These are phyloP conservation scores for Phylloporus arenicola DNA, from an alignment of 768 basidiomycete species.

Conservation along the genomic window DNA sequence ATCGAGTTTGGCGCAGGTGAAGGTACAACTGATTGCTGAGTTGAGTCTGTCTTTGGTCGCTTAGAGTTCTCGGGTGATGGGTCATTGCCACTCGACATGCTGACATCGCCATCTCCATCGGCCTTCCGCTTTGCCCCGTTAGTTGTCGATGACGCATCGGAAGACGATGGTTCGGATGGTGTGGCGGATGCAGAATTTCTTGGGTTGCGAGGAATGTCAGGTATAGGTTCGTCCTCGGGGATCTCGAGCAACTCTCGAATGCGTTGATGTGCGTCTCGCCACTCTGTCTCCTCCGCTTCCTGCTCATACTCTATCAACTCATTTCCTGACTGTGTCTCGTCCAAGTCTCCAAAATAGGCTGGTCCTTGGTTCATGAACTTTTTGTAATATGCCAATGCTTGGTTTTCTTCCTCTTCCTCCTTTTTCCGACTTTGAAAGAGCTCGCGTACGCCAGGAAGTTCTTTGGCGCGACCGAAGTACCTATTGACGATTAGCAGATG, in stretches of 20 bases:
- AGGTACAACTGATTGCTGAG: slow-evolving; percentile 2
- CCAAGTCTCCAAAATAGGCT: slow-evolving; percentile 86
- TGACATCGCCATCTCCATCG: slow-evolving; percentile 39
- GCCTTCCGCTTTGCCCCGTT: slow-evolving; percentile 52
- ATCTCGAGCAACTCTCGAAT: slow-evolving; percentile 51
- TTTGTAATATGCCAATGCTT: slow-evolving; percentile 68
- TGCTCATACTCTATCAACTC: slow-evolving; percentile 68
- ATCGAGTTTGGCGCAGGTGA: slow-evolving; percentile 12
- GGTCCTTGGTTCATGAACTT: slow-evolving; percentile 87
- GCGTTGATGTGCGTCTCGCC: slow-evolving; percentile 55
- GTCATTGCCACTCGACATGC: slow-evolving; percentile 29
- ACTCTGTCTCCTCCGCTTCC: slow-evolving; percentile 68
- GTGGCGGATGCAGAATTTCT: background rate
- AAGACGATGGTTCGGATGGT: slow-evolving; percentile 19
- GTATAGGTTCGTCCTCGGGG: slow-evolving; percentile 45
- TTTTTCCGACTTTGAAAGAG: slow-evolving; percentile 85
- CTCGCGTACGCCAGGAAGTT: slow-evolving; percentile 91
- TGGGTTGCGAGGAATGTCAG: slow-evolving; percentile 41
- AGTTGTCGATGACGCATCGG: slow-evolving; percentile 14
- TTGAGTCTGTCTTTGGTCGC: slow-evolving; percentile 24
- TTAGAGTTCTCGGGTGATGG: slow-evolving; percentile 25
- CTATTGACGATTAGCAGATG: slow-evolving; percentile 34
- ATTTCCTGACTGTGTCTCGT: slow-evolving; percentile 56
- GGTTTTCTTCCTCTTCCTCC: slow-evolving; percentile 87
- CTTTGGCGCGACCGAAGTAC: slow-evolving; percentile 96